phyloP scores from a whole-genome alignment of 2,329 filamentous ascomycete species.

The Epichloe hybrida region DNA sequence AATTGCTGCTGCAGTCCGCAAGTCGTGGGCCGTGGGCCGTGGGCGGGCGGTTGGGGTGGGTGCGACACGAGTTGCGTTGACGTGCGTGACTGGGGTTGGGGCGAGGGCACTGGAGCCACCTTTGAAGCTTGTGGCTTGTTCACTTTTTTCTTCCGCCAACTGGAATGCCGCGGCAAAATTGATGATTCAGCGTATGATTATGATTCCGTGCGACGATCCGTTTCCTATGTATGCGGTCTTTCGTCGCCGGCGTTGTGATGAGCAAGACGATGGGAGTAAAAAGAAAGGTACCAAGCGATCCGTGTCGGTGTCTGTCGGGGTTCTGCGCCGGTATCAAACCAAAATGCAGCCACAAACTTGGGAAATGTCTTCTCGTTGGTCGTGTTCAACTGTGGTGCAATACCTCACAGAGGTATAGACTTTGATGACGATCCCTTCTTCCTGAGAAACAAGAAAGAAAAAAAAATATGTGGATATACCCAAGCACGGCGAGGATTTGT shows the following conservation, averaged over 20 bases:
- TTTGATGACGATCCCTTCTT: not conserved
- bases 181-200: not conserved
- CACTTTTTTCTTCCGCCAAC: not conserved
- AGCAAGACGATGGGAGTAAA: not conserved
- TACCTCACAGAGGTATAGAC: slow-evolving; percentile 1
- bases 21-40: too few species aligned
- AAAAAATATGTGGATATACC: not conserved
- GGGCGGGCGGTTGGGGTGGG: not conserved
- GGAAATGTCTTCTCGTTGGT: not conserved
- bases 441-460: not conserved
- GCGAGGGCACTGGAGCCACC: not conserved
- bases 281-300: not conserved
- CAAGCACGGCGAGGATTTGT: not conserved
- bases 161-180: not conserved
- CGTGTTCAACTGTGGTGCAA: not conserved
- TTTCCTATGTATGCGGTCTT: not conserved
- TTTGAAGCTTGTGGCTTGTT: not conserved
- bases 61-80: not conserved
- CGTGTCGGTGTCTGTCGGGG: not conserved
- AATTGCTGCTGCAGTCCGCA: too few species aligned
- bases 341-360: not conserved
- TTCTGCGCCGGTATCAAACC: too few species aligned
- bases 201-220: not conserved
- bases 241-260: not conserved
- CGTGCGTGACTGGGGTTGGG: slow-evolving; percentile 1